Base-by-base conservation (phyloP, 345 rosid genomes). In the Triadica sebifera region DNA sequence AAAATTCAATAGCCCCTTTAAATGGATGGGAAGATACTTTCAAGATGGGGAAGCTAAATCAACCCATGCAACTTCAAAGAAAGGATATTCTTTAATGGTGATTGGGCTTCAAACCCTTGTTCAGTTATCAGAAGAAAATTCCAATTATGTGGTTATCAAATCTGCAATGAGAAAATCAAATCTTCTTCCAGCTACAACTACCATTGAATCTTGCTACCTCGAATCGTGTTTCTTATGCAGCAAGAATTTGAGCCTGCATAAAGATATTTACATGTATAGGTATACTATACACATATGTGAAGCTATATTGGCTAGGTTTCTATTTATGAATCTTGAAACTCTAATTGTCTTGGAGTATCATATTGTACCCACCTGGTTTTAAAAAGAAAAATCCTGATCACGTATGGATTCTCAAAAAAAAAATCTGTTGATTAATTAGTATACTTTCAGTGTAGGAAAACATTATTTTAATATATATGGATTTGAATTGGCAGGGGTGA, bases 181-280 rank as follows among this genome's bases (percentile, higher is more conserved):
- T 34, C 65, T n/a, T 22, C 20, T 20, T 9, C 82, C 10, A 13
- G 43, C 74, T 1, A 10, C 70, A 24, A 4, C 56, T 39, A 0
- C 64, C 57, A 43, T 49, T 64, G 69, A 80, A 38, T 80, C 67
- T 45, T 86, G 88, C 81, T 86, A 71, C 66, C 89, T 88, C 84
- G 85, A 85, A 70, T 76, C 89, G 3, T 93, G 98, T 61, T 80
- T 65, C 51, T 81, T 88, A 6, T 93, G 98, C 80, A 52, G 25
- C 74, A 85, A 85, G 78, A 84, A 80, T 5, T 79, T 93, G 58
- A 77, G 72, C 41, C 84, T 75, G 0, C 84, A 87, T 83, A 85
- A 86, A 80, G 95, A 93, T 72, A 78, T 93, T 37, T 93, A 89
- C 87, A 93, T 91, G 95, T 93, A 93, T 85, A 89, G 88, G 98